Conservation (phyloP, 179 eudicot genomes). For the Silene vulgaris region DNA sequence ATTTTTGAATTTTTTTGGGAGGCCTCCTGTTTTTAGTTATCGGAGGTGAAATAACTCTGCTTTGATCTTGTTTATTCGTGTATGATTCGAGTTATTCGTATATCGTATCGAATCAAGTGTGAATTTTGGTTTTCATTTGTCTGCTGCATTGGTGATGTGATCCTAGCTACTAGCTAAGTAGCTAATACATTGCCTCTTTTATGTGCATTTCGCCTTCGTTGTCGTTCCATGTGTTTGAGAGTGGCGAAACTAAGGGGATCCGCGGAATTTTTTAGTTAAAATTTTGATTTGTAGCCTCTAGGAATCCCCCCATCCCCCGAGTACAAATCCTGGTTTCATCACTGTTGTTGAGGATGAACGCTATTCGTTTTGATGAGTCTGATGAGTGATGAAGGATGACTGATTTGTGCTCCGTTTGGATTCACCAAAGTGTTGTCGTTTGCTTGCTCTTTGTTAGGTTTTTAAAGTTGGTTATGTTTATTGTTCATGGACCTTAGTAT, state of each 20-base stretch:
- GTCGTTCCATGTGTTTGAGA: neutral
- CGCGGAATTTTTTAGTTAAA: neutral
- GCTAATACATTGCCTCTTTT: neutral
- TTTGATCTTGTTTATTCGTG: slow-evolving; percentile 1
- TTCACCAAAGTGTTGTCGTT: neutral
- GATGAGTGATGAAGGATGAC: too few relatives aligned
- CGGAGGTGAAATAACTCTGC: slow-evolving; percentile 37
- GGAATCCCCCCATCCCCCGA: too few relatives aligned
- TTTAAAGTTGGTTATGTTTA: neutral
- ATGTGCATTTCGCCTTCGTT: neutral
- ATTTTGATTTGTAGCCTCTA: too few relatives aligned
- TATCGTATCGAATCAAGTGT: neutral
- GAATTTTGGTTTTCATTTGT: neutral
- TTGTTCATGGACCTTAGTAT: neutral
- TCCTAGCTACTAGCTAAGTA: neutral
- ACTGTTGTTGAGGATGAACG: neutral
- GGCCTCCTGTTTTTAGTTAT: slow-evolving; percentile 61
- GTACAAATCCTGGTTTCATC: too few relatives aligned
- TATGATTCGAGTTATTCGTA: neutral
- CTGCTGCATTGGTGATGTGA: neutral
- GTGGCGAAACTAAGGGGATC: neutral
- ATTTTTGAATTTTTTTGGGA: slow-evolving; percentile 65
- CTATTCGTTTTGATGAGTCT: neutral
- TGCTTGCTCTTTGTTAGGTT: neutral
- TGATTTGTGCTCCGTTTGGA: neutral